Base-by-base conservation (phyloP, 805 yeast species). In the Candida patagonica region DNA sequence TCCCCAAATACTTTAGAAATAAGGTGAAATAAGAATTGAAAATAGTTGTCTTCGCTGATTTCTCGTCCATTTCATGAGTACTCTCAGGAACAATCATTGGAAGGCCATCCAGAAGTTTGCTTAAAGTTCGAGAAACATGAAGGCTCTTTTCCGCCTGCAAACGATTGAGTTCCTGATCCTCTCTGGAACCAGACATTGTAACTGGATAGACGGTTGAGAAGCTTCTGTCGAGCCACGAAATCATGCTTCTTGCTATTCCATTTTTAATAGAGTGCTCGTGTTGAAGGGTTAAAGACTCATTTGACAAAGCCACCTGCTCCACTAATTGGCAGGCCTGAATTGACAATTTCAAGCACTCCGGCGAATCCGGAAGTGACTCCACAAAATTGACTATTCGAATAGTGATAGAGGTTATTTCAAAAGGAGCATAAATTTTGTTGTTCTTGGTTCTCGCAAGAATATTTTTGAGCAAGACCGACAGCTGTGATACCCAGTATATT, bases 21-120 rank as follows among this genome's bases (percentile, higher is more conserved):
- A 72, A 45, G 5, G 72, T 62, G 46, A 72, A 72, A 45, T 68
- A 69, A 44, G 63, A 64, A 8, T 65, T 65, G 50, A 72, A 72
- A 6, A 64, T 64, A 26, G 63, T 53, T 33, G 70, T 65, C 47
- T 68, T 69, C 29, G 49, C 42, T 9, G 45, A 33, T 9, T 6
- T 26, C 19, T 25, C 23, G 9, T 35, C 24, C 59, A 66, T 19
- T 54, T 58, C 42, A 15, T 45, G 48, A 6, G 37, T 34, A 8
- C 32, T 27, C 16, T 46, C 54, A 8, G 12, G 6, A 7, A 8
- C 12, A 6, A 22, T 4, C 15, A 51, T 41, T 7, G 45, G 30
- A 22, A 51, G 29, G 6, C 49, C 48, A 13, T 52, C 43, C 25
- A 49, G 35, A 17, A 52, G 20, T 16, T 35, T 36, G 7, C 46